Evolutionary conservation across 345 rosid species (phyloP), one percentile per base, ranked within the genome.

Genomic region (Cardamine resedifolia): DNA sequence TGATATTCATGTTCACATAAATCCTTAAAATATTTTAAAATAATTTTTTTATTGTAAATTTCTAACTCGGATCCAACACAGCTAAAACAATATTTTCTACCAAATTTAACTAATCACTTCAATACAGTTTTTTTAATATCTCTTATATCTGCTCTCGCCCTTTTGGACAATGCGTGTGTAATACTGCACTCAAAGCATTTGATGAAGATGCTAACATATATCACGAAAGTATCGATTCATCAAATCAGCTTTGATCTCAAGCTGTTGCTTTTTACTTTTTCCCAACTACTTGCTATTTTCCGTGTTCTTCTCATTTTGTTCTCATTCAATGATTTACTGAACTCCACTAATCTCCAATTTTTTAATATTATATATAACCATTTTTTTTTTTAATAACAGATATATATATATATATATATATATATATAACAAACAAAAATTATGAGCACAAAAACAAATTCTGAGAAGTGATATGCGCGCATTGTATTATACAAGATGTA

Each of bases 191-290:
- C 41, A 31, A 52, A 59, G 19, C 60, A 53, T 75, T 75, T 30
- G 64, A 18, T 4, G 58, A 52, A 75, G 74, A 75, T 61, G 57
- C 57, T 74, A 34, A 14, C 28, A 9, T 23, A 50, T 59, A 58
- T 67, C 28, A 58, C 16, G 7, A 50, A 58, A 41, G 73, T 67
- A 60, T 68, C 18, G 34, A 75, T 60, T 75, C 74, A 75, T 60
- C 43, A 26, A 68, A 75, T 52, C 69, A 75, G 78, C 78, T 75
- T 75, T 52, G 74, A 57, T 75, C 78, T 68, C 73, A 75, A 75
- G 78, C 78, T 67, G 73, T 51, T 59, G 15, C 48, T 60, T 75
- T 59, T 75, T 68, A 4, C 36, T 50, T 66, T 31, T 34, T 14
- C 7, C 26, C 34, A 73, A 24, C 50, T 30, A 56, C 19, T 65